A percentile compares a stretch with the other conserved stretches of the same genome.
These are phyloP conservation scores for Gaertneriomyces sp. DNA, from an alignment of 192 early-diverging fungal genomes.

Conservation along the genomic window DNA sequence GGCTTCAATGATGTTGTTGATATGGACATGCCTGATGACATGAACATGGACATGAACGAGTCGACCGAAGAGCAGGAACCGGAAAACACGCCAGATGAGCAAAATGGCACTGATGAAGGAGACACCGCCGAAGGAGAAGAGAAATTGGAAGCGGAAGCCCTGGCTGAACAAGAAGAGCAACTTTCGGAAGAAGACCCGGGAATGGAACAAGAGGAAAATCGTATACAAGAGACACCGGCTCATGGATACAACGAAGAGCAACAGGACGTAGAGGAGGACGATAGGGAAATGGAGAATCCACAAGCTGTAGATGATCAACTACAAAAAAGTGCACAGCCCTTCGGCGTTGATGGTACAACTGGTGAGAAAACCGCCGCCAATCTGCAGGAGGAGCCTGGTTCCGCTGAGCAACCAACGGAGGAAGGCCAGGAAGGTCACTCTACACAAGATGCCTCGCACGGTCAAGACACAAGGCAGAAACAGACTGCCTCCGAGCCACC, in stretches of 20 bases:
- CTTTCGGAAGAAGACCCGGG: conserved; percentile 35
- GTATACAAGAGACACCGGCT: conserved; percentile 37
- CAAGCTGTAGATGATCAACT: conserved; percentile 24
- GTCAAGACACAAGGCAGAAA: conserved; percentile 7
- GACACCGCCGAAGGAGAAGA: conserved; percentile 44
- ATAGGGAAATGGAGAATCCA: conserved; percentile 26
- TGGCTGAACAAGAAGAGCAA: conserved; percentile 43
- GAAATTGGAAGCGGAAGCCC: conserved; percentile 42
- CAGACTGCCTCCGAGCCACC: conserved; percentile 5
- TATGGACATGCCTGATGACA: conserved; percentile 22
- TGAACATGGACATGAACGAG: conserved; percentile 45
- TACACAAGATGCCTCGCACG: conserved; percentile 21
- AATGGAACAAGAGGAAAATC: conserved; percentile 43
- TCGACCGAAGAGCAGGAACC: conserved; percentile 18
- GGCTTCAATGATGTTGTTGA: conserved; percentile 38
- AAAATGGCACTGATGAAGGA: conserved; percentile 36
- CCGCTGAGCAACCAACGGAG: conserved; percentile 50
- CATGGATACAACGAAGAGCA: conserved; percentile 42
- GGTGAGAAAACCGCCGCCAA: conserved; percentile 43
- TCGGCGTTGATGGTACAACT: conserved; percentile 65
- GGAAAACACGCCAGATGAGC: conserved; percentile 31
- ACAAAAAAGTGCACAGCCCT: conserved; percentile 41
- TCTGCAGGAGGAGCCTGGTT: conserved; percentile 50
- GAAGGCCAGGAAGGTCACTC: conserved; percentile 18
- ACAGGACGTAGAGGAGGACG: conserved; percentile 34